Evolutionary conservation across 1,284 basidiomycete species (phyloP).

Genomic region (Salmacisia buchloeana): DNA sequence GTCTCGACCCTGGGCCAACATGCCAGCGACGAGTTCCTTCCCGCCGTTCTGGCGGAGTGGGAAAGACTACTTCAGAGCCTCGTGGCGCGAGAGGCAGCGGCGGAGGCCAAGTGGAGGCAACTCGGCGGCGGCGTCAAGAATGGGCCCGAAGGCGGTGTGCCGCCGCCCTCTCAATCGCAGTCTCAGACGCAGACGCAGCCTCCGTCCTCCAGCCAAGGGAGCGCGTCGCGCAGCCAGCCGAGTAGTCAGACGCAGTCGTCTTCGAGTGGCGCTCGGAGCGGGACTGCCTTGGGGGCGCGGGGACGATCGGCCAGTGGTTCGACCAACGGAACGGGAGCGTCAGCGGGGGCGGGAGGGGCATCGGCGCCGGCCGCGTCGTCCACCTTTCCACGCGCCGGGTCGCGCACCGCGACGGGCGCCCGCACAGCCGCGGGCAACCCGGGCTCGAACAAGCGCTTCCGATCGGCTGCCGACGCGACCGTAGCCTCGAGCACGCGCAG

Average conservation of each 20-base stretch:
- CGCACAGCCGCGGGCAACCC: neutral
- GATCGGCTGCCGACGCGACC: neutral
- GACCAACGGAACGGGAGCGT: too few species aligned
- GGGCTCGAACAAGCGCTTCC: conserved; percentile 1
- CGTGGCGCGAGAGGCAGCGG: conserved; percentile 24
- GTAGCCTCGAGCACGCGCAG: neutral
- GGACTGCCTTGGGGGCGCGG: too few species aligned
- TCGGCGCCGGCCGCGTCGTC: neutral
- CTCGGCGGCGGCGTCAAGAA: neutral
- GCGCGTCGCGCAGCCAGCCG: neutral
- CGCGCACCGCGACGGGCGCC: neutral
- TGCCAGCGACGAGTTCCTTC: conserved; percentile 14
- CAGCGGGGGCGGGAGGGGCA: too few species aligned
- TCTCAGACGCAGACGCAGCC: neutral
- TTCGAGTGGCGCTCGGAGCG: too few species aligned
- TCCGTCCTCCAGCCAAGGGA: neutral
- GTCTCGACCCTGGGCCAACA: conserved; percentile 10
- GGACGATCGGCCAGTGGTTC: too few species aligned
- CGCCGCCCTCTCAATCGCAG: conserved; percentile 1
- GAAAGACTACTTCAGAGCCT: neutral
- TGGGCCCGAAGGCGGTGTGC: too few species aligned
- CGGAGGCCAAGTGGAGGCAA: conserved; percentile 12
- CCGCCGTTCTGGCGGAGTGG: conserved; percentile 5
- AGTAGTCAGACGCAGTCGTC: neutral
- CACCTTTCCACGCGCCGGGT: neutral